These are phyloP conservation scores for Juglanconis juglandina DNA, from an alignment of 2,329 filamentous ascomycete genomes.

Conservation along the genomic window DNA sequence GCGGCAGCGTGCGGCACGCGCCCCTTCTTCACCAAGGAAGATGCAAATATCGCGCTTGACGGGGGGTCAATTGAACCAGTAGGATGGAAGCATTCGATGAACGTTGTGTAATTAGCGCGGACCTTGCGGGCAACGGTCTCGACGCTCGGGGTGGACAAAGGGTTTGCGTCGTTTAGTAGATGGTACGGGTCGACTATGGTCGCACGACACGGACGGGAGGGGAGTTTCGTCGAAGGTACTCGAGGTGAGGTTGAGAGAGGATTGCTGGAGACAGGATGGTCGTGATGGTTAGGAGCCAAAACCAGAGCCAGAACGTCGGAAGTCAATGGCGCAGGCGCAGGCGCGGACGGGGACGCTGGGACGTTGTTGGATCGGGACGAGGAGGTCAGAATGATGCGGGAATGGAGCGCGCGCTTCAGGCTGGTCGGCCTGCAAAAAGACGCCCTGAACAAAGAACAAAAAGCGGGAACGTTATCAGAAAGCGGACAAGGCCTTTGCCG, in stretches of 20 bases:
- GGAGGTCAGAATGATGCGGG: neutral
- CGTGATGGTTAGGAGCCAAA: conserved; percentile 1
- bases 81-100: neutral
- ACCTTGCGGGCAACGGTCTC: neutral
- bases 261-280: no score
- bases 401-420: neutral
- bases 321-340: neutral
- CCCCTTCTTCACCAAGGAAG: neutral
- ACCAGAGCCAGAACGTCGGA: neutral
- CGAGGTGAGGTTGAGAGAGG: neutral
- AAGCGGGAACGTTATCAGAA: conserved; percentile 21
- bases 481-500: conserved; percentile 14
- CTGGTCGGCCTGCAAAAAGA: conserved; percentile 15
- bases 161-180: neutral
- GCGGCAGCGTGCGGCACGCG: neutral
- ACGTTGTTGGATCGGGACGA: neutral
- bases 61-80: neutral
- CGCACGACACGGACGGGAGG: conserved; percentile 1
- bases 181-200: conserved; percentile 5
- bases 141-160: conserved; percentile 7
- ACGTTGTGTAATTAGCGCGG: neutral
- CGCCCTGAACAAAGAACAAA: conserved; percentile 18
- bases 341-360: neutral
- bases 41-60: neutral
- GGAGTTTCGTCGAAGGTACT: neutral